These are phyloP conservation scores for Gloeopeniophorella convolvens DNA, from an alignment of 768 basidiomycete species.

Conservation along the genomic window DNA sequence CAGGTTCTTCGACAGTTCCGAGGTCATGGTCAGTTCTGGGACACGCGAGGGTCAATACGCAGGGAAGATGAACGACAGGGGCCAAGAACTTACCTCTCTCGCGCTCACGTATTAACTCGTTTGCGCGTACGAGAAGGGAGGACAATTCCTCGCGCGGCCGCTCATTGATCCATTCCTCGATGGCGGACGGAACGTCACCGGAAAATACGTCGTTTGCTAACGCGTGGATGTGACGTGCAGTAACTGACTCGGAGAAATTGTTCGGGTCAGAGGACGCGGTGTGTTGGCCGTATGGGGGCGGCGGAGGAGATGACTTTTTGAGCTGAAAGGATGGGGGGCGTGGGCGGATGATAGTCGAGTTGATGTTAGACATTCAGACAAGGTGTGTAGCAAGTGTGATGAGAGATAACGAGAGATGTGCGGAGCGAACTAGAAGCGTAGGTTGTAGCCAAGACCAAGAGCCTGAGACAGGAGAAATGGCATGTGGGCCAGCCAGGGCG, in stretches of 20 bases:
- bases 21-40: conserved; percentile 61
- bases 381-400: neutral
- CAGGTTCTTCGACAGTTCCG: conserved; percentile 60
- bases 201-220: conserved; percentile 21
- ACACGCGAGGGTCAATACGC: neutral
- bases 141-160: conserved; percentile 70
- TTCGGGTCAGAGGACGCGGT: neutral
- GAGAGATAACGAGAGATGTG: too few relatives aligned
- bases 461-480: too few relatives aligned
- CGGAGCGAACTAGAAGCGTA: too few relatives aligned
- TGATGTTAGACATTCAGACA: neutral
- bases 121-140: conserved; percentile 63
- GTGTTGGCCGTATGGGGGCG: conserved; percentile 8
- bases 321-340: neutral
- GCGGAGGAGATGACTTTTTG: conserved; percentile 7
- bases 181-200: conserved; percentile 13
- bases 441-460: too few relatives aligned
- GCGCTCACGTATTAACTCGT: conserved; percentile 67
- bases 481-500: too few relatives aligned
- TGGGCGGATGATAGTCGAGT: neutral
- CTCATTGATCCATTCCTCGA: conserved; percentile 50
- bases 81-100: conserved; percentile 55
- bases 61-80: neutral
- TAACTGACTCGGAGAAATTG: conserved; percentile 23
- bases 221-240: conserved; percentile 28